These are phyloP conservation scores for Nothophytophthora sp. DNA, from an alignment of 352 stramenopile species.

Conservation along the genomic window DNA sequence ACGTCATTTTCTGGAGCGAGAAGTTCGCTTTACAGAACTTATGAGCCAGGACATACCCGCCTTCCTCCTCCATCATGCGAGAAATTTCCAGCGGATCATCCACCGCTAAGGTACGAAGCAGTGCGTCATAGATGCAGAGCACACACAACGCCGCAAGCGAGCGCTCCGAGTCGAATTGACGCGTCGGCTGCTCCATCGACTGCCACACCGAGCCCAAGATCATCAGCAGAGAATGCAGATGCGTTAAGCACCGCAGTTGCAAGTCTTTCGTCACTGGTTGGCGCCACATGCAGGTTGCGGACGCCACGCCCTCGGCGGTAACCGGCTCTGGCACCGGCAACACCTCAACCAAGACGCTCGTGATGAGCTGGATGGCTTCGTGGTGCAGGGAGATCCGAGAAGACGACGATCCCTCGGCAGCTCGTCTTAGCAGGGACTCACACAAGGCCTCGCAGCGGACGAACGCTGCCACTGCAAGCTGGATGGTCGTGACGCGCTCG, in stretches of 20 bases:
- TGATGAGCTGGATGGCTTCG: conserved; percentile 89
- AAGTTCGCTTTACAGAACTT: conserved; percentile 88
- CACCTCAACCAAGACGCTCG: conserved; percentile 80
- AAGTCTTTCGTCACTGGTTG: conserved; percentile 73
- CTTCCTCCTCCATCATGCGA: conserved; percentile 77
- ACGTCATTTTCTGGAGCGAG: conserved; percentile 70
- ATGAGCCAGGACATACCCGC: conserved; percentile 80
- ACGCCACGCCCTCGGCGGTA: conserved; percentile 14
- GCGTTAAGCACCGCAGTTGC: conserved; percentile 77
- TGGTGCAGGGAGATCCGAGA: conserved; percentile 88
- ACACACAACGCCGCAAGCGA: conserved; percentile 78
- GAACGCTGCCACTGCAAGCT: conserved; percentile 77
- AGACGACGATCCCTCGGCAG: conserved; percentile 88
- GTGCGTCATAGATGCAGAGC: conserved; percentile 81
- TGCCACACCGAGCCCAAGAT: conserved; percentile 87
- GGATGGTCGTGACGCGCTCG: conserved; percentile 73
- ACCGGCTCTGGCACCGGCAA: conserved; percentile 65
- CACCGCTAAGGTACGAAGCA: conserved; percentile 73
- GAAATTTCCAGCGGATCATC: conserved; percentile 83
- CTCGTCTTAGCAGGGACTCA: conserved; percentile 76
- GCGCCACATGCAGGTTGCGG: conserved; percentile 64
- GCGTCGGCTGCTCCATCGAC: conserved; percentile 86
- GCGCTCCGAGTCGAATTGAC: conserved; percentile 86
- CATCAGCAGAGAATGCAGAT: conserved; percentile 80
- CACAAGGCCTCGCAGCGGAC: conserved; percentile 78